These are phyloP conservation scores for Fusarium zealandicum DNA, from an alignment of 2,329 filamentous ascomycete species.

Conservation along the genomic window DNA sequence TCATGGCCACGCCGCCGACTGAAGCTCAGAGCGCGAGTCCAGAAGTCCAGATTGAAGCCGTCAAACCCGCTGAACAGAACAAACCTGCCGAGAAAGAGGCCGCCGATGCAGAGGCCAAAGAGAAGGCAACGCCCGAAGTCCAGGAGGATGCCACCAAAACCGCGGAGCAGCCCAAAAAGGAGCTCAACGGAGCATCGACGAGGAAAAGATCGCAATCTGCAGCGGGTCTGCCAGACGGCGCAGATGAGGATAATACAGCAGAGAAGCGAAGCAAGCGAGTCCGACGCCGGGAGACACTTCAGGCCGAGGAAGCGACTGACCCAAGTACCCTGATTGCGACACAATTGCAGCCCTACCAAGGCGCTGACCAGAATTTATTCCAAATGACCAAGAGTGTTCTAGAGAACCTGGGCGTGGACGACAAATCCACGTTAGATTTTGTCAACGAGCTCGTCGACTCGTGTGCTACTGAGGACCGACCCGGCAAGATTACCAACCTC, in stretches of 20 bases:
- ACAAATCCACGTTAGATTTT: slow-evolving; percentile 54
- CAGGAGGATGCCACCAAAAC: slow-evolving; percentile 40
- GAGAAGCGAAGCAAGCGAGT: slow-evolving; percentile 72
- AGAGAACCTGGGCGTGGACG: slow-evolving; percentile 62
- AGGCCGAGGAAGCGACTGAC: slow-evolving; percentile 61
- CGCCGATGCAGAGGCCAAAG: slow-evolving; percentile 11
- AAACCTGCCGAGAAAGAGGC: slow-evolving; percentile 10
- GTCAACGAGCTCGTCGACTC: slow-evolving; percentile 61
- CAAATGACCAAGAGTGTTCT: slow-evolving; percentile 62
- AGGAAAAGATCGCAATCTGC: slow-evolving; percentile 69
- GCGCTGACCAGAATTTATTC: slow-evolving; percentile 63
- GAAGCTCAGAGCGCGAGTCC: slow-evolving; percentile 25
- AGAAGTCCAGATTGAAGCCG: slow-evolving; percentile 13
- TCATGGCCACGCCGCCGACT: slow-evolving; percentile 31
- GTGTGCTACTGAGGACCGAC: slow-evolving; percentile 59
- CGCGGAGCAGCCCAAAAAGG: slow-evolving; percentile 43
- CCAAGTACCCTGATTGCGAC: slow-evolving; percentile 60
- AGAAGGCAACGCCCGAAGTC: slow-evolving; percentile 34
- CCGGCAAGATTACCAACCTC: slow-evolving; percentile 54
- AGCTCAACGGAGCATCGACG: slow-evolving; percentile 50
- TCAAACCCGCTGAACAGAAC: slow-evolving; percentile 12
- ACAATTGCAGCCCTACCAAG: slow-evolving; percentile 64
- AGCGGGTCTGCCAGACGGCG: slow-evolving; percentile 63
- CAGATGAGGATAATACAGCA: slow-evolving; percentile 63
- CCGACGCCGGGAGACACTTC: slow-evolving; percentile 61